These are phyloP conservation scores for Nannizziopsis arthrosporioides DNA, from an alignment of 2,329 filamentous ascomycete genomes.

Conservation along the genomic window DNA sequence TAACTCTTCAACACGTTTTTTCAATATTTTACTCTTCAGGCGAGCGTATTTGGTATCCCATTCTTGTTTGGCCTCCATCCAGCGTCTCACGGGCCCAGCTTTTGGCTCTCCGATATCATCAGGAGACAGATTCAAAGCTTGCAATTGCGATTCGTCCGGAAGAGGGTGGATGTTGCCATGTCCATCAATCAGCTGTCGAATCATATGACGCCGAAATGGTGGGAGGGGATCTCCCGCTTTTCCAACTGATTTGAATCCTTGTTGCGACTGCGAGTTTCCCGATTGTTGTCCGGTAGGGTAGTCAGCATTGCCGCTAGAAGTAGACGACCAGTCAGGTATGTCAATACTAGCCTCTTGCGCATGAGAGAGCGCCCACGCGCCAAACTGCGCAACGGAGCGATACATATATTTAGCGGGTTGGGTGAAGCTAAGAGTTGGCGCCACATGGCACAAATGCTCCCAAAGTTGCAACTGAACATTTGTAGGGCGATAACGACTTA, in stretches of 20 bases:
- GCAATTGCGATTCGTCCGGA: constrained; percentile 51
- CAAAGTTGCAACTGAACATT: constrained; percentile 91
- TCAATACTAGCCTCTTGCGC: constrained; percentile 72
- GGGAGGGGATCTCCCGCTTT: constrained; percentile 76
- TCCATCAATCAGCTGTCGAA: constrained; percentile 72
- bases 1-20: constrained; percentile 61
- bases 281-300: background rate
- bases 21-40: constrained; percentile 60
- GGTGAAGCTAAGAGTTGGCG: constrained; percentile 87
- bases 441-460: constrained; percentile 89
- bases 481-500: constrained; percentile 65
- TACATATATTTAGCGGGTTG: constrained; percentile 96
- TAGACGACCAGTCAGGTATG: constrained; percentile 51
- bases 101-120: constrained; percentile 69
- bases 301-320: constrained; percentile 1
- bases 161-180: constrained; percentile 65
- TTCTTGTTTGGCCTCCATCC: constrained; percentile 60
- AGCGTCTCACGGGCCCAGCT: constrained; percentile 65
- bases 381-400: constrained; percentile 80
- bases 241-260: constrained; percentile 46
- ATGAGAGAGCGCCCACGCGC: constrained; percentile 76
- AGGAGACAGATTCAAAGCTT: constrained; percentile 52
- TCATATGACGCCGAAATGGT: constrained; percentile 73
- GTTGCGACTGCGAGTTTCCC: background rate
- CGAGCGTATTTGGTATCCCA: constrained; percentile 64